These are phyloP conservation scores for Phytomonas serpens DNA, from an alignment of 208 protist genomes.

Conservation along the genomic window DNA sequence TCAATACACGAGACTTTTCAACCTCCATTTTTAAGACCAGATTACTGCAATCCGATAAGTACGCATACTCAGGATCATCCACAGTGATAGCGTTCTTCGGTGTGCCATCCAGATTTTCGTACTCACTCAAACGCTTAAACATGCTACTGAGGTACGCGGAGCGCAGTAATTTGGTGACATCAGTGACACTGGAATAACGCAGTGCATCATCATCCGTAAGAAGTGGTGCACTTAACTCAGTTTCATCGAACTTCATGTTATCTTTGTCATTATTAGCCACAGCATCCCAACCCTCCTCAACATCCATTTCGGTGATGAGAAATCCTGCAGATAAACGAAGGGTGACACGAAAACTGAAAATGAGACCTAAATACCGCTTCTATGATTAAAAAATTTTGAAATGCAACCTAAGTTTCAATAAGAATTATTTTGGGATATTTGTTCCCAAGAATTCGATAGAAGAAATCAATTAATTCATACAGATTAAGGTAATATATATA, in stretches of 20 bases:
- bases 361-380: neutral
- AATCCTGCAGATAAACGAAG: neutral
- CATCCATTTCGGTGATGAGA: neutral
- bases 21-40: constrained; percentile 83
- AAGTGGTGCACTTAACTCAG: constrained; percentile 11
- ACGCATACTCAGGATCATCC: constrained; percentile 83
- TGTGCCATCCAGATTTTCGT: constrained; percentile 37
- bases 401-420: neutral
- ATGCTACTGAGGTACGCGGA: constrained; percentile 70
- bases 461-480: neutral
- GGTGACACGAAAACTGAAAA: neutral
- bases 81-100: constrained; percentile 75
- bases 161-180: constrained; percentile 71
- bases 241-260: neutral
- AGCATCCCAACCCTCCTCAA: neutral
- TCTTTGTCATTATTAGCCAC: neutral
- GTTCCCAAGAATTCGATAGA: neutral
- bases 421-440: neutral
- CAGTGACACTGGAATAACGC: constrained; percentile 71
- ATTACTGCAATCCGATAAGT: constrained; percentile 83
- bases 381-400: neutral
- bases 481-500: neutral
- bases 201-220: constrained; percentile 73
- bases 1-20: constrained; percentile 82
- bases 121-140: constrained; percentile 65